These are phyloP conservation scores for Pleurotus pulmonarius DNA, from an alignment of 768 basidiomycete genomes.

Conservation along the genomic window DNA sequence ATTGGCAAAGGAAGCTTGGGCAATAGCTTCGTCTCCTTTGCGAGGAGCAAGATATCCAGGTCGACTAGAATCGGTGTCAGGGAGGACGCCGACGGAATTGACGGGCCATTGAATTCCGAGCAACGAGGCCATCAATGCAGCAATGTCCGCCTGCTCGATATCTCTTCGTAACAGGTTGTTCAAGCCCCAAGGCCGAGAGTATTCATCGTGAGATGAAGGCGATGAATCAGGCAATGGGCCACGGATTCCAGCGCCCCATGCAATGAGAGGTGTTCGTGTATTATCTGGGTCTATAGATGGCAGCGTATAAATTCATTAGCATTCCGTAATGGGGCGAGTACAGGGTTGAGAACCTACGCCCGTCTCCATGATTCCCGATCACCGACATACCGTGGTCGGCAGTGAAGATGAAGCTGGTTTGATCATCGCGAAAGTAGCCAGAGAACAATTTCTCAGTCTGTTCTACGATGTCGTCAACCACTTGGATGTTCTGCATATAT, in stretches of 20 bases:
- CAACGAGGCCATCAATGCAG: constrained; percentile 73
- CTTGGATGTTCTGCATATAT: constrained; percentile 81
- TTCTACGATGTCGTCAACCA: constrained; percentile 72
- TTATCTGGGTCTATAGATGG: constrained; percentile 69
- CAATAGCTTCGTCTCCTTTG: constrained; percentile 46
- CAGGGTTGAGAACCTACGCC: constrained; percentile 42
- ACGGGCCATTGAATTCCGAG: constrained; percentile 74
- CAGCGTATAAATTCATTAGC: constrained; percentile 7
- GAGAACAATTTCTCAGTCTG: constrained; percentile 58
- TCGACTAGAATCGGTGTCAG: constrained; percentile 60
- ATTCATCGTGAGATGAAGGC: constrained; percentile 67
- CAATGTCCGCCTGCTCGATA: constrained; percentile 80
- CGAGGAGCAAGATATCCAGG: constrained; percentile 55
- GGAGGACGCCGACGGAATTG: constrained; percentile 79
- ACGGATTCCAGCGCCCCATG: constrained; percentile 75
- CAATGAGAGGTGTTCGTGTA: constrained; percentile 79
- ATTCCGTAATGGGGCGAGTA: background rate
- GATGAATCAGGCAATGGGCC: constrained; percentile 55
- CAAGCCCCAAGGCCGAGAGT: constrained; percentile 63
- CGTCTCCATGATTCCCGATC: constrained; percentile 88
- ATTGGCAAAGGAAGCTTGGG: constrained; percentile 58
- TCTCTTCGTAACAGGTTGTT: constrained; percentile 61
- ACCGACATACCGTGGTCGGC: constrained; percentile 90
- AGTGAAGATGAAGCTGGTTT: constrained; percentile 77
- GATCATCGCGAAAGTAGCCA: constrained; percentile 63